Evolutionary conservation across 441 rosid species (phyloP), one percentile per base, ranked within the genome.

Genomic region (Francoa sonchifolia): DNA sequence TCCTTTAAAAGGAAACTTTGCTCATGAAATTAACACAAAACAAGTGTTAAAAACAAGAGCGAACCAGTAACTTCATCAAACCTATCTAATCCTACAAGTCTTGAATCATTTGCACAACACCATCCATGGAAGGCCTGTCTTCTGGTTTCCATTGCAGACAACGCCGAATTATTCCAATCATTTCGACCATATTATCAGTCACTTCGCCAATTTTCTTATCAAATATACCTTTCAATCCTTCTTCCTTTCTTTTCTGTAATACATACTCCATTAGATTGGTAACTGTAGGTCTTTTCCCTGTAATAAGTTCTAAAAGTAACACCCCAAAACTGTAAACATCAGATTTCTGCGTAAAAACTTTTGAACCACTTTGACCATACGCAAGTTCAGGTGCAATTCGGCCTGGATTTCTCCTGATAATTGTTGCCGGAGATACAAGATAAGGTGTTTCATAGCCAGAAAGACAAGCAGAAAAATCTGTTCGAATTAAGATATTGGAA

Each of bases 281-380:
- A 33, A 43, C 34, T 1, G 55, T 22, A 8, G 70, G 55, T 29
- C 65, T 59, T 26, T 59, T 25, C 19, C 59, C 66, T 0, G 63
- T 65, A 8, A 49, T 35, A 0, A 66, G 64, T 34, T 61, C 64
- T 15, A 58, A 32, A 1, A 62, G 25, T 11, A 66, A 27, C 9
- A 66, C 32, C 7, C 67, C 67, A 6, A 66, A 61, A 46, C 67
- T 61, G 46, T 61, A 61, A 42, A 66, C 58, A 21, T 66, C 64
- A 8, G 58, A 53, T 28, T 61, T 46, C 0, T 41, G 52, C 0
- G 67, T 61, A 14, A 66, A 66, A 6, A n/a, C 28, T 25, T 36
- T 48, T 3, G n/a, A 26, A 10, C 10, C 10, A 3, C 22, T 2
- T 9, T 23, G 29, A 20, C 8, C n/a, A 3, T 23, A 14, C 33